phyloP scores from a whole-genome alignment of 768 basidiomycete species.

The Collybiopsis confluens region DNA sequence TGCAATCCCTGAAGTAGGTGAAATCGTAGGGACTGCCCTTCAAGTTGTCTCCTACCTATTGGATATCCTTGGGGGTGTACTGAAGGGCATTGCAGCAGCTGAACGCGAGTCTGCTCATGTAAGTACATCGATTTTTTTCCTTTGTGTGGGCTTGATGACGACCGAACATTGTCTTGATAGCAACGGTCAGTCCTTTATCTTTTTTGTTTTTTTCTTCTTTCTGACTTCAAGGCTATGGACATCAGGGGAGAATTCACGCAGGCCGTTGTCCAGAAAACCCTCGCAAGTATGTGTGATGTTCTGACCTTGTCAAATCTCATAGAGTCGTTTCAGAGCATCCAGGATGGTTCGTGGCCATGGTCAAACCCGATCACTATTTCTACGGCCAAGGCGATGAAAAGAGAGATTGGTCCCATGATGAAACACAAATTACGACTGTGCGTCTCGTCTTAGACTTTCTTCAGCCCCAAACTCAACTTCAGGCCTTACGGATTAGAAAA shows the following conservation, averaged over 20 bases:
- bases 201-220: not conserved
- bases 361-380: not conserved
- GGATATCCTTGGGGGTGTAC: not conserved
- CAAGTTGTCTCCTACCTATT: not conserved
- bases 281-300: not conserved
- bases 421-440: not conserved
- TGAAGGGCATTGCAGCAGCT: not conserved
- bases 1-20: not conserved
- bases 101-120: constrained; percentile 1
- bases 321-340: not conserved
- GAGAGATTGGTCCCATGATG: not conserved
- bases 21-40: not conserved
- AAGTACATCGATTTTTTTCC: not conserved
- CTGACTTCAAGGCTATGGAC: too few species aligned
- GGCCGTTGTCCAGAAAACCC: not conserved
- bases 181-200: too few species aligned
- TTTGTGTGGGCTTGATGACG: not conserved
- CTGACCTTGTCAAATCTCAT: not conserved
- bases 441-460: not conserved
- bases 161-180: too few species aligned
- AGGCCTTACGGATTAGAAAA: too few species aligned
- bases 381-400: constrained; percentile 1
- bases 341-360: not conserved
- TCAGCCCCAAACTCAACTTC: not conserved
- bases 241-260: not conserved